Conservation (phyloP, 495 filamentous ascomycete species). For the Cudoniella acicularis region DNA sequence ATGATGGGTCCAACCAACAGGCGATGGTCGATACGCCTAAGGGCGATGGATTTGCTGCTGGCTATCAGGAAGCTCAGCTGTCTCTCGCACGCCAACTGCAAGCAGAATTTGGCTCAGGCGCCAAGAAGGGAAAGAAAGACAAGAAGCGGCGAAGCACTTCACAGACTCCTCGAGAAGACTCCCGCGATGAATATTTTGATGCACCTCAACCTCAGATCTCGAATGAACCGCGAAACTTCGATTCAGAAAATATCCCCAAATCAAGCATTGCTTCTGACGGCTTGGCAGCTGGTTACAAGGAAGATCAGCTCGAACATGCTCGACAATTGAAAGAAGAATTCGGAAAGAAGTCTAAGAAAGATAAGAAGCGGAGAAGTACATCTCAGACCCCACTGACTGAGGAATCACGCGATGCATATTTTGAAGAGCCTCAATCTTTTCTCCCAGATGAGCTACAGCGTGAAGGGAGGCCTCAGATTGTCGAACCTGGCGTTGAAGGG, state of each 20-base stretch:
- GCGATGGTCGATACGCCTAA: not conserved
- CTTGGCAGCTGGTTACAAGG: constrained; percentile 12
- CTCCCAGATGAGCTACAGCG: not conserved
- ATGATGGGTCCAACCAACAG: not conserved
- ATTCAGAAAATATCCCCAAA: not conserved
- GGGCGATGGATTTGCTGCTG: constrained; percentile 22
- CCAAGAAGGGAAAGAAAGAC: constrained; percentile 23
- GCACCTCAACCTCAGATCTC: not conserved
- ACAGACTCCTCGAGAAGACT: constrained; percentile 1
- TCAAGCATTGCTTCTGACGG: constrained; percentile 5
- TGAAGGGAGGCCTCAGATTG: not conserved
- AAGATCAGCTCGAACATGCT: constrained; percentile 16
- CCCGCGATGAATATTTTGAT: not conserved
- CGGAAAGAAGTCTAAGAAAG: constrained; percentile 20
- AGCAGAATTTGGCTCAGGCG: constrained; percentile 2
- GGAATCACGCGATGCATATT: not conserved
- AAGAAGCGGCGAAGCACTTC: constrained; percentile 22
- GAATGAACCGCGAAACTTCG: not conserved
- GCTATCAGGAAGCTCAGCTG: constrained; percentile 14
- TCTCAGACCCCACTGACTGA: not conserved
- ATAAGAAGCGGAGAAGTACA: constrained; percentile 17
- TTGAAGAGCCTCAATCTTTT: not conserved
- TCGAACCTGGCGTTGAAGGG: not conserved
- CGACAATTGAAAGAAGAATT: constrained; percentile 13
- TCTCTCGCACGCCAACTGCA: constrained; percentile 13